Base-by-base conservation (phyloP, 1,139 yeast genomes). In the Candida albicans region DNA sequence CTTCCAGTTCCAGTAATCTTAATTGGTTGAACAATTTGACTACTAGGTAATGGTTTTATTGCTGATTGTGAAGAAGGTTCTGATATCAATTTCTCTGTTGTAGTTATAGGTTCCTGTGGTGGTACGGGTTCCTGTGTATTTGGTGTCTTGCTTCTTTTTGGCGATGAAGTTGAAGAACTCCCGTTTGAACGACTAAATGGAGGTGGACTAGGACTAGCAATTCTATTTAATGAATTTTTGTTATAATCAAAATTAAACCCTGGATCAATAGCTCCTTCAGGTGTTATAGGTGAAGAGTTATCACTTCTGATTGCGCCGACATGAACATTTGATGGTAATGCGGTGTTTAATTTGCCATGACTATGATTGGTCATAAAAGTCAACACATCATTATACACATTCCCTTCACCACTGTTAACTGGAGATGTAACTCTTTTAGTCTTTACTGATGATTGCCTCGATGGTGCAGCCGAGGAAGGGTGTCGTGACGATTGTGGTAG, bases 11-110 rank as follows among this genome's bases (percentile, higher is more conserved):
- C 50, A 24, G 43, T 49, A 13, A 61, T 58, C 35, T 53, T 61
- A n/a, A 63, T 60, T 2, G 68, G 65, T 30, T 52, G 55, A 2
- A 18, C 14, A 6, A 18, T 18, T 13, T 31, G 12, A 33, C 52
- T 11, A 8, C 28, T 27, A 10, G 45, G 31, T 22, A 22, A 30
- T n/a, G 37, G 33, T 25, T 41, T 37, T 35, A 39, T 37, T 4
- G 43, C 30, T 26, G 45, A 11, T 9, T 30, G 32, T 10, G 25
- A 10, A n/a, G 26, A 26, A 10, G 32, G 7, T 8, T 29, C 13
- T n/a, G n/a, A 12, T 8, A n/a, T 3, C 32, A 29, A 29, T n/a
- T 29, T 27, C 4, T n/a, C n/a, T 10, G 29, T 4, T 9, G 8
- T n/a, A 27, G n/a, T 13, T n/a, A 3, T 9, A 3, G n/a, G 12